phyloP scores from a whole-genome alignment of 1,139 yeast genomes.

The Candida sojae region DNA sequence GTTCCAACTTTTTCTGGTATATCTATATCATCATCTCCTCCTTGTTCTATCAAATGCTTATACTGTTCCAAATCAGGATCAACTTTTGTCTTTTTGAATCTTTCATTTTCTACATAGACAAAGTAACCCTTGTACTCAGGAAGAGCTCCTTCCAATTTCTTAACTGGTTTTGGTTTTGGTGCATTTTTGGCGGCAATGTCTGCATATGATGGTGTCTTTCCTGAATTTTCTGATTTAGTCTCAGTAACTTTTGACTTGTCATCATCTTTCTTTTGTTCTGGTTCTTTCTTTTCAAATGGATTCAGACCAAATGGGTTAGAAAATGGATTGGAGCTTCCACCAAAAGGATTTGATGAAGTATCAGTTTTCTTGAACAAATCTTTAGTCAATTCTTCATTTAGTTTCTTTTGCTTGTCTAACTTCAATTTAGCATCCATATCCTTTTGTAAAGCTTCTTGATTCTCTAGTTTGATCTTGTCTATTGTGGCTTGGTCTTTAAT shows the following conservation, averaged over 20 bases:
- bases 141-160: constrained; percentile 20
- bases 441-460: constrained; percentile 33
- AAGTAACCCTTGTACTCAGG: constrained; percentile 65
- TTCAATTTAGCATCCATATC: constrained; percentile 45
- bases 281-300: constrained; percentile 11
- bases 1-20: constrained; percentile 9
- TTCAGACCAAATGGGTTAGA: constrained; percentile 14
- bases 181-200: constrained; percentile 21
- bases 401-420: constrained; percentile 40
- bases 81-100: constrained; percentile 37
- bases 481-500: constrained; percentile 56
- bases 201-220: constrained; percentile 24
- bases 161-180: constrained; percentile 12
- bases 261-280: constrained; percentile 10
- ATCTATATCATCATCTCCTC: constrained; percentile 13
- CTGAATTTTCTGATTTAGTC: too few species aligned
- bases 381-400: constrained; percentile 46
- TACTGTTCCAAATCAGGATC: constrained; percentile 49
- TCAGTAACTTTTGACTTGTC: neutral
- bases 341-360: constrained; percentile 32
- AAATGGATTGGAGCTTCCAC: constrained; percentile 31
- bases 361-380: constrained; percentile 35
- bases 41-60: constrained; percentile 51
- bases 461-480: constrained; percentile 37
- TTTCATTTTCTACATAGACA: constrained; percentile 69